Evolutionary conservation across 202 grass and related monocot genomes (phyloP).

Genomic region (Eragrostis tef): DNA sequence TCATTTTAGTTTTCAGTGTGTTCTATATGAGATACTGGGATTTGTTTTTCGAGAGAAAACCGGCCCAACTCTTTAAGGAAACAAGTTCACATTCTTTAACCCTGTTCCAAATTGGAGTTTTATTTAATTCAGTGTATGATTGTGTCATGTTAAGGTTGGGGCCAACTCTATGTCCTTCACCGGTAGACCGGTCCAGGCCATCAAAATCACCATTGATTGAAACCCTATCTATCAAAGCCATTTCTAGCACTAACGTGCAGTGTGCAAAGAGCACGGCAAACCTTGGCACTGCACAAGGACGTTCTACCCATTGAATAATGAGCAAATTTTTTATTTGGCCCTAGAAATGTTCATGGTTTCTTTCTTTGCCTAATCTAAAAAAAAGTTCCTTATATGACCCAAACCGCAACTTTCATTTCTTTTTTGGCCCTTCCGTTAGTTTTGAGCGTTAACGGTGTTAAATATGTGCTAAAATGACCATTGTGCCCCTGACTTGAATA

Average conservation of each 20-base stretch:
- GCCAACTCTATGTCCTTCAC: too few relatives aligned
- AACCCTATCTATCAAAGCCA: constrained; percentile 2
- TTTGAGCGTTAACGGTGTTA: too few relatives aligned
- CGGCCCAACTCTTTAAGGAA: not conserved
- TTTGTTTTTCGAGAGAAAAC: not conserved
- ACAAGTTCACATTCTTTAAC: not conserved
- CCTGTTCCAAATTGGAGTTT: not conserved
- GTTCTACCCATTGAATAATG: constrained; percentile 24
- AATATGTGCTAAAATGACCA: too few relatives aligned
- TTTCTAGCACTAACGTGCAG: constrained; percentile 15
- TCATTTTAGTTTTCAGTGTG: not conserved
- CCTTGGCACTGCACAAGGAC: constrained; percentile 24
- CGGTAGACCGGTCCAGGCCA: not conserved
- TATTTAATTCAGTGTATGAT: not conserved
- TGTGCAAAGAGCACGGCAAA: not conserved
- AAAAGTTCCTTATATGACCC: too few relatives aligned
- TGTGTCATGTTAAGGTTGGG: not conserved
- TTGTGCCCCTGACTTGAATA: too few relatives aligned
- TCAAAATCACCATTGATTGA: constrained; percentile 20
- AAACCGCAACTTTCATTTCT: too few relatives aligned
- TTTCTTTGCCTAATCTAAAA: too few relatives aligned
- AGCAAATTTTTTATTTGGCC: too few relatives aligned
- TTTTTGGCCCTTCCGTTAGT: too few relatives aligned
- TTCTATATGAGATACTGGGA: not conserved
- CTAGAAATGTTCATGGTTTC: too few relatives aligned